Conservation (phyloP, 2,329 filamentous ascomycete genomes). For the Alternaria sp. region DNA sequence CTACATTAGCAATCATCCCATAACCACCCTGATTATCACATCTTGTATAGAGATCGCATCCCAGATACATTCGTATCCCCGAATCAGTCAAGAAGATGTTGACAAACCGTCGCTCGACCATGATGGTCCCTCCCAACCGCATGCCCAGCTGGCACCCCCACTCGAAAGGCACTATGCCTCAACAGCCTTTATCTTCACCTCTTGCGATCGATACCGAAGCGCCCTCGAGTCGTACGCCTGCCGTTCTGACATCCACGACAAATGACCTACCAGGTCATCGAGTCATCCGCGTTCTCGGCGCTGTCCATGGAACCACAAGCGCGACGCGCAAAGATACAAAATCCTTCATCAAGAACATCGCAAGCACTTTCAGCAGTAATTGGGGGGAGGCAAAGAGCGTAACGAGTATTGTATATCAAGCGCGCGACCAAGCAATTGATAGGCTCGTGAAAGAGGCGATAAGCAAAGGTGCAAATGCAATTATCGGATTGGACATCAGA, state of each 20-base stretch:
- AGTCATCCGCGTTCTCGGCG: conserved; percentile 37
- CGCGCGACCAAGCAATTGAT: conserved; percentile 46
- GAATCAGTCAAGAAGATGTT: conserved; percentile 33
- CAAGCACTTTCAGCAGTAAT: conserved; percentile 25
- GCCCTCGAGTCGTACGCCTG: conserved; percentile 37
- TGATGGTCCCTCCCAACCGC: conserved; percentile 41
- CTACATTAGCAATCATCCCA: not conserved
- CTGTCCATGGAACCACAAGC: conserved; percentile 44
- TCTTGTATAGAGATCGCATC: not conserved
- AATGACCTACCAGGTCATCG: conserved; percentile 37
- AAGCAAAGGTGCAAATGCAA: conserved; percentile 42
- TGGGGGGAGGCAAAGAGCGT: conserved; percentile 44
- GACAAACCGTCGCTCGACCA: conserved; percentile 48
- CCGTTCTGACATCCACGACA: conserved; percentile 42
- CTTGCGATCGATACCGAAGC: conserved; percentile 33
- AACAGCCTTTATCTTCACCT: conserved; percentile 11
- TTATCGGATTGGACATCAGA: conserved; percentile 41
- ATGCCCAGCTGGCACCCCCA: conserved; percentile 37
- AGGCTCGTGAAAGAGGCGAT: conserved; percentile 46
- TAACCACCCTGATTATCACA: not conserved
- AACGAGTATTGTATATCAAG: conserved; percentile 44
- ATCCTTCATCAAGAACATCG: conserved; percentile 43
- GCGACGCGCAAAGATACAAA: conserved; percentile 46
- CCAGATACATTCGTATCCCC: not conserved
- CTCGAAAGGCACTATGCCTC: conserved; percentile 25